Evolutionary conservation across 345 rosid genomes (phyloP).

Genomic region (Gossypium mustelinum): DNA sequence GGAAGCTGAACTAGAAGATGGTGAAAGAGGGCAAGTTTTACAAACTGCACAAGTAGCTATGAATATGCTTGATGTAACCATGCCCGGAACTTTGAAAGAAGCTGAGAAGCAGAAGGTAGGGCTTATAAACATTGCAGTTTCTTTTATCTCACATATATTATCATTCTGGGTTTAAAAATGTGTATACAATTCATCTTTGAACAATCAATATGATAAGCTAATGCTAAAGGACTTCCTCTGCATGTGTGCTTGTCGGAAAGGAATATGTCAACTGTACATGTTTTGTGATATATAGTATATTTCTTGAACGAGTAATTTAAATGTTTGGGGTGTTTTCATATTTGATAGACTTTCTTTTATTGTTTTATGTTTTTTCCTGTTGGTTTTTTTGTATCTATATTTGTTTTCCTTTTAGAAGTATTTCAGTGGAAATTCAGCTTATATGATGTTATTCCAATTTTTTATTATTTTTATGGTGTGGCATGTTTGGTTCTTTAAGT

Average conservation of each 20-base stretch:
- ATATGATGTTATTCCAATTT: neutral
- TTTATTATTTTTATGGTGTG: constrained; percentile 1
- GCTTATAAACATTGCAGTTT: constrained; percentile 8
- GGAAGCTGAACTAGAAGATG: constrained; percentile 33
- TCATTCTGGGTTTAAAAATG: neutral
- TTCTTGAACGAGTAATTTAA: neutral
- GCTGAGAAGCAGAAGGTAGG: constrained; percentile 75
- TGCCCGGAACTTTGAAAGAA: constrained; percentile 67
- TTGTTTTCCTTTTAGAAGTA: neutral
- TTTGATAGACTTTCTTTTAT: neutral
- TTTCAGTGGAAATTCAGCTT: neutral
- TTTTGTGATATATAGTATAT: neutral
- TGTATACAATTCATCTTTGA: neutral
- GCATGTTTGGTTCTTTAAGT: neutral
- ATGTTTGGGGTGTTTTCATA: neutral
- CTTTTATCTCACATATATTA: neutral
- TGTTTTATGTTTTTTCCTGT: neutral
- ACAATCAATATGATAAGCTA: neutral
- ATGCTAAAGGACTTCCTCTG: neutral
- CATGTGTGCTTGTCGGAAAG: neutral
- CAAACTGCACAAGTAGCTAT: constrained; percentile 72
- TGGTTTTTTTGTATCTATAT: neutral
- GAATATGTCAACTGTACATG: neutral
- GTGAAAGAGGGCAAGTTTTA: constrained; percentile 58
- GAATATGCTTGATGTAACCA: constrained; percentile 78